phyloP scores from a whole-genome alignment of 768 basidiomycete species.

The Termitomyces sp. region DNA sequence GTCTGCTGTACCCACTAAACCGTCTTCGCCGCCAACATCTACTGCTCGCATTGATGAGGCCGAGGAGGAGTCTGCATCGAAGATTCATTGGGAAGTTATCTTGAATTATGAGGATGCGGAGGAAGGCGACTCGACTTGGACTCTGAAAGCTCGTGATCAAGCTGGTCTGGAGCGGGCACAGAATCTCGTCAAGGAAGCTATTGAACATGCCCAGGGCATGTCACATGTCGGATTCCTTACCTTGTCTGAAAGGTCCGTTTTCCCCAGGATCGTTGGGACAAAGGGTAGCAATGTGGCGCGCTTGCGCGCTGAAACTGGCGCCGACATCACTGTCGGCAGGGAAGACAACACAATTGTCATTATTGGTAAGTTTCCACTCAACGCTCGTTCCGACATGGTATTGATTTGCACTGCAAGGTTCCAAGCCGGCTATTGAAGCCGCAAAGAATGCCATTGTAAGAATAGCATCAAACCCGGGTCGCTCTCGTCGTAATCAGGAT shows the following conservation, averaged over 20 bases:
- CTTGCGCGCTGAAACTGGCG: slow-evolving; percentile 82
- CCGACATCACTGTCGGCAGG: slow-evolving; percentile 87
- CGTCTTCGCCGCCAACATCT: slow-evolving; percentile 33
- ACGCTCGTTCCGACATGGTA: not conserved
- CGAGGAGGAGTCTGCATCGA: slow-evolving; percentile 40
- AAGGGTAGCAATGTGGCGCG: slow-evolving; percentile 90
- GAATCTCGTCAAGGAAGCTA: slow-evolving; percentile 58
- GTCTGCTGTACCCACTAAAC: slow-evolving; percentile 55
- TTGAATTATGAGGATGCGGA: slow-evolving; percentile 76
- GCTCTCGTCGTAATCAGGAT: slow-evolving; percentile 34
- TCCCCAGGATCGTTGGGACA: slow-evolving; percentile 90
- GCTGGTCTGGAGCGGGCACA: slow-evolving; percentile 74
- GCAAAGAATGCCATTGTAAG: slow-evolving; percentile 76
- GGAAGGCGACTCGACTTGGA: slow-evolving; percentile 85
- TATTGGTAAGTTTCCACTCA: slow-evolving; percentile 51
- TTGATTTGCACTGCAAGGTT: slow-evolving; percentile 39
- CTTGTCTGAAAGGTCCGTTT: slow-evolving; percentile 72
- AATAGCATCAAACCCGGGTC: slow-evolving; percentile 40
- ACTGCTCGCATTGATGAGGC: slow-evolving; percentile 85
- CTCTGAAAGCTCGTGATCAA: slow-evolving; percentile 75
- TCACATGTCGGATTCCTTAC: slow-evolving; percentile 84
- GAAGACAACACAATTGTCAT: slow-evolving; percentile 87
- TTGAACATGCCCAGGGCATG: slow-evolving; percentile 67
- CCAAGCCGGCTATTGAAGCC: slow-evolving; percentile 59
- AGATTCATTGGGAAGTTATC: slow-evolving; percentile 70